A percentile compares a stretch with the other conserved stretches of the same genome.
Evolutionary conservation across 345 rosid genomes (phyloP).

Genomic region (Isatis tinctoria): DNA sequence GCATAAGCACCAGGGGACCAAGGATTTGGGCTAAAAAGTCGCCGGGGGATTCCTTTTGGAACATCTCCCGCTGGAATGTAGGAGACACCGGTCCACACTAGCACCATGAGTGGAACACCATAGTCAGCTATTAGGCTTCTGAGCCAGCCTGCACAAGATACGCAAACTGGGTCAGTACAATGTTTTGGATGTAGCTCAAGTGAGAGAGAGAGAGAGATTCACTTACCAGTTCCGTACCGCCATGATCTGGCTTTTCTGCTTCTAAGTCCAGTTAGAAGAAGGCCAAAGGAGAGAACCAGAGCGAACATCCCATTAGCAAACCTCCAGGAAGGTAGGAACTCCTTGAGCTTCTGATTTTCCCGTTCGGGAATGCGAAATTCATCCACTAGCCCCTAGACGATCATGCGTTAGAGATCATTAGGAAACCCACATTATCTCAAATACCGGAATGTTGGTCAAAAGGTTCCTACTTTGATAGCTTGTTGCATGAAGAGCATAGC

Average conservation of each 20-base stretch:
- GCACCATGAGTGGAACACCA: slow-evolving; percentile 93
- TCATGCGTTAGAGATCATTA: neutral
- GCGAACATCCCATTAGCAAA: slow-evolving; percentile 98
- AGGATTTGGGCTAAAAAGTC: slow-evolving; percentile 92
- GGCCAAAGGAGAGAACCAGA: slow-evolving; percentile 85
- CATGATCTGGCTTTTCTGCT: slow-evolving; percentile 95
- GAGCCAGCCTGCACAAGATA: slow-evolving; percentile 59
- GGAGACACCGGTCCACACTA: slow-evolving; percentile 89
- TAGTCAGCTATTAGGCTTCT: slow-evolving; percentile 88
- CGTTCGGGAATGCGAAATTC: slow-evolving; percentile 77
- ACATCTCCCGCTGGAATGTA: slow-evolving; percentile 70
- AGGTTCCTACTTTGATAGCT: slow-evolving; percentile 69
- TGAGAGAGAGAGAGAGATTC: neutral
- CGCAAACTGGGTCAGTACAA: slow-evolving; percentile 15
- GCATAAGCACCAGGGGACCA: slow-evolving; percentile 93
- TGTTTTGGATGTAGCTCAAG: neutral
- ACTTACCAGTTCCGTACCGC: slow-evolving; percentile 91
- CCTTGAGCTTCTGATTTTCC: slow-evolving; percentile 46
- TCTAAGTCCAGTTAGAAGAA: slow-evolving; percentile 66
- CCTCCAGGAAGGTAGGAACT: slow-evolving; percentile 75
- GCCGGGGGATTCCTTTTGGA: slow-evolving; percentile 86
- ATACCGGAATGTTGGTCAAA: neutral
- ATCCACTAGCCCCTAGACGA: slow-evolving; percentile 71
- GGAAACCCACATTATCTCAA: neutral
- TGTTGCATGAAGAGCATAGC: slow-evolving; percentile 99